These are phyloP conservation scores for Ophiobolus disseminans DNA, from an alignment of 2,329 filamentous ascomycete genomes.

Conservation along the genomic window DNA sequence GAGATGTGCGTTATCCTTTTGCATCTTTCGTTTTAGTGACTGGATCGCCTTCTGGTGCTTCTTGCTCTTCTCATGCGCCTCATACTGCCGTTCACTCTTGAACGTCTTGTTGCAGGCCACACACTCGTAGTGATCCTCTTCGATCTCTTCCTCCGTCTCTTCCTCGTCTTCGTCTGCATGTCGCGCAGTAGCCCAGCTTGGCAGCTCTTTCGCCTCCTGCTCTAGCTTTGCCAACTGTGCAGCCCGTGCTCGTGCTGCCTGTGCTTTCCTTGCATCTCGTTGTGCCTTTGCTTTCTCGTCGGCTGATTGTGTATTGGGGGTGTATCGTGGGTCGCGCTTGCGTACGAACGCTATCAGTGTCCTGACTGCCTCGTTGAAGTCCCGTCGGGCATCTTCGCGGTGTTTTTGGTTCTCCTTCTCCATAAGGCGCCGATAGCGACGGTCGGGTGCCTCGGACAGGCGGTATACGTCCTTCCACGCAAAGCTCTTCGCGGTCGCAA, in stretches of 20 bases:
- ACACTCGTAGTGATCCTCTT: slow-evolving; percentile 65
- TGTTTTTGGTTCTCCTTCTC: slow-evolving; percentile 92
- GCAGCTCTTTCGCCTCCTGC: slow-evolving; percentile 68
- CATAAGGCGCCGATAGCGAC: slow-evolving; percentile 81
- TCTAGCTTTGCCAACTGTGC: slow-evolving; percentile 78
- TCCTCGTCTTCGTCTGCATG: slow-evolving; percentile 63
- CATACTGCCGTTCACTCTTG: slow-evolving; percentile 90
- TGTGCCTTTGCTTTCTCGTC: slow-evolving; percentile 80
- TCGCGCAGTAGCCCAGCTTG: slow-evolving; percentile 75
- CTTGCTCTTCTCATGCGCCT: slow-evolving; percentile 94
- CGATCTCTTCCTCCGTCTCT: slow-evolving; percentile 59
- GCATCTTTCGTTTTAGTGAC: slow-evolving; percentile 81
- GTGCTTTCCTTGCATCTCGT: slow-evolving; percentile 79
- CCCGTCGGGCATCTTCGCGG: slow-evolving; percentile 80
- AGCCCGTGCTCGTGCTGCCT: slow-evolving; percentile 82
- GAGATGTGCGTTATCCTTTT: slow-evolving; percentile 73
- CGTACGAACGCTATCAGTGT: slow-evolving; percentile 86
- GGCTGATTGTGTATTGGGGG: slow-evolving; percentile 77
- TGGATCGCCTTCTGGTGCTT: slow-evolving; percentile 91
- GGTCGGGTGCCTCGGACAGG: slow-evolving; percentile 84
- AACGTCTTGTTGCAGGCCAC: slow-evolving; percentile 72
- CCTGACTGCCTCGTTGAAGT: slow-evolving; percentile 92
- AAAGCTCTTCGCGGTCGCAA: slow-evolving; percentile 84
- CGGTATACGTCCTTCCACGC: slow-evolving; percentile 88
- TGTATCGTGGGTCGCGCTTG: slow-evolving; percentile 88